Evolutionary conservation across 441 rosid species (phyloP).

Genomic region (Theobroma grandiflorum): DNA sequence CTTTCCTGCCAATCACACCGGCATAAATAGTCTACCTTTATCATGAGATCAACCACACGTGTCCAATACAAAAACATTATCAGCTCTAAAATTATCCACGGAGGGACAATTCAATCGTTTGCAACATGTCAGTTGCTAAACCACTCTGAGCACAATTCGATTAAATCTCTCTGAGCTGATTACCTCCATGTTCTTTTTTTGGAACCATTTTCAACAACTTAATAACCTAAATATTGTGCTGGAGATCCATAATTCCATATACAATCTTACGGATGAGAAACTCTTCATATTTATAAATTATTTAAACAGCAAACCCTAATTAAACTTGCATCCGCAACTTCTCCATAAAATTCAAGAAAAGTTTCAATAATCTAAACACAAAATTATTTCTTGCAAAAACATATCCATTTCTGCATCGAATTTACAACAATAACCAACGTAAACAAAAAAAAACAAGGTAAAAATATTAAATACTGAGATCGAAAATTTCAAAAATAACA

Average conservation of each 20-base stretch:
- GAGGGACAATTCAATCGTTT: background rate
- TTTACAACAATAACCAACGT: background rate
- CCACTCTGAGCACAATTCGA: background rate
- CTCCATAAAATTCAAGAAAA: background rate
- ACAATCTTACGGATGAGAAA: background rate
- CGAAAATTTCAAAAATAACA: background rate
- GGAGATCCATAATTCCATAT: background rate
- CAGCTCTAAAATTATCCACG: background rate
- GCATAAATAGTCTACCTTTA: background rate
- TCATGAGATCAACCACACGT: background rate
- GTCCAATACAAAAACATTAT: background rate
- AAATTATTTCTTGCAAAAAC: background rate
- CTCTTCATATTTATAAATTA: background rate
- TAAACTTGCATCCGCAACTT: background rate
- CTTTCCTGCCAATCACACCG: background rate
- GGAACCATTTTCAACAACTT: background rate
- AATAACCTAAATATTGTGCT: background rate
- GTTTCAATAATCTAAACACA: background rate
- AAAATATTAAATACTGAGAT: background rate
- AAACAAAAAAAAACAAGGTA: background rate
- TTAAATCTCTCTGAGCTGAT: background rate
- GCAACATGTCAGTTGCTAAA: background rate
- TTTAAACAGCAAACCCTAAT: conserved; percentile 4
- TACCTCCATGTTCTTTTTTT: background rate
- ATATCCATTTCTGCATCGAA: background rate